Percentiles rank a stretch among this genome's conserved stretches.
Conservation (phyloP, 495 filamentous ascomycete species). For the Aspergillus panamensis region DNA sequence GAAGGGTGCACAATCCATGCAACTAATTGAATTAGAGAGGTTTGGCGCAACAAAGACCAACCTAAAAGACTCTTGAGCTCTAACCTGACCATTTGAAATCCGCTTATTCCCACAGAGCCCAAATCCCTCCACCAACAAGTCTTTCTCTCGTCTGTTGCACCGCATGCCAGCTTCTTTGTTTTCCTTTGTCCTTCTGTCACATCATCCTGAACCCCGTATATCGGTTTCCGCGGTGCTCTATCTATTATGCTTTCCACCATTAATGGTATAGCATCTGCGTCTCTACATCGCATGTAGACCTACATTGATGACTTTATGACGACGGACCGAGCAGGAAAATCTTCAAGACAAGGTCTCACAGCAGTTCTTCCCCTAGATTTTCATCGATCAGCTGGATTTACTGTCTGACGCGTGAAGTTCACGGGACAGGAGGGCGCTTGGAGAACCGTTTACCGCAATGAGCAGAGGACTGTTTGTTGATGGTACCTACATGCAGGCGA, state of each 20-base stretch:
- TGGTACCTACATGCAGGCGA: too few species aligned
- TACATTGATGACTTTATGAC: background rate
- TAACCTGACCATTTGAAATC: slow-evolving; percentile 2
- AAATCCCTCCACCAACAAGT: background rate
- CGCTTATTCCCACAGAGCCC: background rate
- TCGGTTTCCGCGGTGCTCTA: background rate
- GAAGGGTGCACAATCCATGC: slow-evolving; percentile 12
- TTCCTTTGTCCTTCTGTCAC: background rate
- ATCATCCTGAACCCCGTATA: background rate
- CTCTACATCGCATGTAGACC: background rate
- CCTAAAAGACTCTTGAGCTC: slow-evolving; percentile 5
- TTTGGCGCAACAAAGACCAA: background rate
- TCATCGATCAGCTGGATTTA: background rate
- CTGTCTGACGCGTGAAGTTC: background rate
- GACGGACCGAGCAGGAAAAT: background rate
- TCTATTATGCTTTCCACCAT: background rate
- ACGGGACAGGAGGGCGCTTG: too few species aligned
- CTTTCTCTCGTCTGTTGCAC: background rate
- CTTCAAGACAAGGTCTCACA: too few species aligned
- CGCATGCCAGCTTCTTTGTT: background rate
- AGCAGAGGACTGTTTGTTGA: too few species aligned
- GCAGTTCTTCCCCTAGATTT: too few species aligned
- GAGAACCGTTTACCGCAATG: too few species aligned
- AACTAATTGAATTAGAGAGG: slow-evolving; percentile 4
- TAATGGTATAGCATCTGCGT: background rate